Conservation (phyloP, 371 early-diverging fungal genomes). For the Mortierella sp. region DNA sequence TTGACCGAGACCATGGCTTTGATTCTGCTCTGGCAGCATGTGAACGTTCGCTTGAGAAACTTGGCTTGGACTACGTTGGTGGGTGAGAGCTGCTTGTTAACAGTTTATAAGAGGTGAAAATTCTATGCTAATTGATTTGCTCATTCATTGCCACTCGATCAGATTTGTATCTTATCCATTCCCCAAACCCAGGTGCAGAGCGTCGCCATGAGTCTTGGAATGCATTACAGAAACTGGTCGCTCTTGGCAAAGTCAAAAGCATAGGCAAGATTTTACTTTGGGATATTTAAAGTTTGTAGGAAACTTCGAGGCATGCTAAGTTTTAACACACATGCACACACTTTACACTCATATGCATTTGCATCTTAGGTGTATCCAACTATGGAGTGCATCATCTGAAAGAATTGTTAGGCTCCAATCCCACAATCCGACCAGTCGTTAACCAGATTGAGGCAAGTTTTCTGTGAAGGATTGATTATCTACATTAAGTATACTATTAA, state of each 20-base stretch:
- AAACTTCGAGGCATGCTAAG: neutral
- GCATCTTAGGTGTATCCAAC: conserved; percentile 76
- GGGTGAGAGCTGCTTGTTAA: conserved; percentile 1
- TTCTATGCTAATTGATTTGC: neutral
- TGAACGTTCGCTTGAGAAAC: conserved; percentile 66
- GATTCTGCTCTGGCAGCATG: conserved; percentile 65
- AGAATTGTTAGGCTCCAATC: conserved; percentile 66
- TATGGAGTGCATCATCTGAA: conserved; percentile 73
- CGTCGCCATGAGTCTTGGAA: conserved; percentile 66
- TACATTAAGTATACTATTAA: neutral
- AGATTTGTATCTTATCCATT: conserved; percentile 86
- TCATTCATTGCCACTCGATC: neutral
- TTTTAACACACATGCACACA: neutral
- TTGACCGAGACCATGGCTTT: conserved; percentile 63
- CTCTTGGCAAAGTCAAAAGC: conserved; percentile 65
- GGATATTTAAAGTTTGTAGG: neutral
- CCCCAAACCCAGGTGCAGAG: conserved; percentile 67
- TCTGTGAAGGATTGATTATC: neutral
- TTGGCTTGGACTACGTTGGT: conserved; percentile 80
- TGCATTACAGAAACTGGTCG: conserved; percentile 65
- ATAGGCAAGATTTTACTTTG: conserved; percentile 56
- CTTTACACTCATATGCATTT: neutral
- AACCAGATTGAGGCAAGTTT: conserved; percentile 79
- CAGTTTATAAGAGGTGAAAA: neutral
- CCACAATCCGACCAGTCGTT: conserved; percentile 76